Conservation (phyloP, 2,329 filamentous ascomycete genomes). For the Didymella lethalis region DNA sequence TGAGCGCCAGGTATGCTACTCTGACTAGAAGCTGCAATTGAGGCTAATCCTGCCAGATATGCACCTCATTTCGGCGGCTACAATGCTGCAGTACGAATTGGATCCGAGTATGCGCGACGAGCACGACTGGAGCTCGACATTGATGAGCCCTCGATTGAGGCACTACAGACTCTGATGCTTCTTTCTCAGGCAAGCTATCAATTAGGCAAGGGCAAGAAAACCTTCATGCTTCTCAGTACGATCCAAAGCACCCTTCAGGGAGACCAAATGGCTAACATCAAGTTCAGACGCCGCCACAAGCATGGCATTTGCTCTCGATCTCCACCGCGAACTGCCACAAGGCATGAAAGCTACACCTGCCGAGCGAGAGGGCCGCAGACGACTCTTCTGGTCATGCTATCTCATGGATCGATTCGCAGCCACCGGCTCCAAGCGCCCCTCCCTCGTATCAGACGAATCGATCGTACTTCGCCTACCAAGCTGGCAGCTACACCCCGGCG, state of each 20-base stretch:
- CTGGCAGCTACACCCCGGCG: slow-evolving; percentile 70
- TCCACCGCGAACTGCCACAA: slow-evolving; percentile 77
- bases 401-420: slow-evolving; percentile 84
- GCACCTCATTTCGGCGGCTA: slow-evolving; percentile 71
- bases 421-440: slow-evolving; percentile 81
- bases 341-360: slow-evolving; percentile 68
- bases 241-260: background rate
- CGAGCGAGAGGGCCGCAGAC: slow-evolving; percentile 77
- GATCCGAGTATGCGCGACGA: slow-evolving; percentile 76
- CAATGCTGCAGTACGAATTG: slow-evolving; percentile 70
- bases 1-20: slow-evolving; percentile 53
- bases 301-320: slow-evolving; percentile 82
- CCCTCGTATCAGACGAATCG: slow-evolving; percentile 78
- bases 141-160: slow-evolving; percentile 82
- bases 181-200: slow-evolving; percentile 80
- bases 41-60: slow-evolving; percentile 63
- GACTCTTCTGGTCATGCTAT: slow-evolving; percentile 91
- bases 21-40: slow-evolving; percentile 36
- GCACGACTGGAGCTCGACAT: slow-evolving; percentile 75
- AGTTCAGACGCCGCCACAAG: slow-evolving; percentile 73
- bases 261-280: slow-evolving; percentile 6
- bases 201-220: slow-evolving; percentile 80
- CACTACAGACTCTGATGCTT: slow-evolving; percentile 76
- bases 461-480: slow-evolving; percentile 78
- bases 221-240: slow-evolving; percentile 83